Evolutionary conservation across 2,329 filamentous ascomycete species (phyloP), one percentile per base, ranked within the genome.

Genomic region (Chaetomiaceae sp.): DNA sequence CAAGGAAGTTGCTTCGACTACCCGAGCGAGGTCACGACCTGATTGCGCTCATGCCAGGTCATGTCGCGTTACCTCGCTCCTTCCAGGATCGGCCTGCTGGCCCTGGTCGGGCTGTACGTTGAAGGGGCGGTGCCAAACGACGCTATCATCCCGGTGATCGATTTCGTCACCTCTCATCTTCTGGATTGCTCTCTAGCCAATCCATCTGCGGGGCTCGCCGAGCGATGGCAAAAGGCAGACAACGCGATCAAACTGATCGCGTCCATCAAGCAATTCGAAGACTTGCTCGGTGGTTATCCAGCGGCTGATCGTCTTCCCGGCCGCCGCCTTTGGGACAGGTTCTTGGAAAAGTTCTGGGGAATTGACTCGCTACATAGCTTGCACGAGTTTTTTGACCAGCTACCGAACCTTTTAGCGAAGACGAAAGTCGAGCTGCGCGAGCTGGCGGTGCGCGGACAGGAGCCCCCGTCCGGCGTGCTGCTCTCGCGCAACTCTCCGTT

Each of bases 61-160:
- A 94, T 91, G 84, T 78, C 84, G 58, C 84, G 86, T 47, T 95
- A 85, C 65, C 75, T 97, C 37, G 95, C 87, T n/a, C 87, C 91
- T 11, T 83, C 88, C 56, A 95, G 93, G 63, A 78, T 97, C 56
- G 84, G 85, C 60, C 75, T 96, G 19, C 76, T 97, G 45, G 79
- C 81, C 45, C 77, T 98, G 43, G 77, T 93, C 42, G 80, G 88
- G 58, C 74, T 96, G 44, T 97, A 98, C 66, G 79, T 80, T 30
- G 81, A 86, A 54, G 81, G 81, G n/a, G 66, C 65, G 1, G 60
- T 72, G 6, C 66, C 68, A 8, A 69, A 66, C 45, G 58, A 64
- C 18, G 64, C 65, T 45, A 68, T 70, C 44, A 62, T 68, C 4
- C 63, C 66, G 11, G 62, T 68, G 7, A 56, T 74, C 33, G 67